Percentiles rank a stretch among this genome's conserved stretches.
Evolutionary conservation across 1,139 yeast genomes (phyloP).

Genomic region (Kluyveromyces marxianus): DNA sequence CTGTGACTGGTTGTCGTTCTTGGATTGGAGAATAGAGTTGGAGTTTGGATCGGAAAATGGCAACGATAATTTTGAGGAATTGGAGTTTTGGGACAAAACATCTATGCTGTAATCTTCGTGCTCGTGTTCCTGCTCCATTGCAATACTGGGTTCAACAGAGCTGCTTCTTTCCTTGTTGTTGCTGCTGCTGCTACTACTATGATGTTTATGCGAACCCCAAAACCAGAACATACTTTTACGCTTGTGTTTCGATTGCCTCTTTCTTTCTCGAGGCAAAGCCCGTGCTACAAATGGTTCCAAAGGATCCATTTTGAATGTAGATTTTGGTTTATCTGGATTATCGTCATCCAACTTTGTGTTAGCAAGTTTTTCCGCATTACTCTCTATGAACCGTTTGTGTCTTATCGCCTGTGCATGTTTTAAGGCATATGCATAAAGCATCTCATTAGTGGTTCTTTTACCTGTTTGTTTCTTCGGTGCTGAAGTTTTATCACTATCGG

Average conservation of each 20-base stretch:
- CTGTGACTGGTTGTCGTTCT: not conserved
- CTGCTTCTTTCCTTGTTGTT: not conserved
- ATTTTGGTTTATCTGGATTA: constrained; percentile 4
- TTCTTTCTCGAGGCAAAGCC: constrained; percentile 20
- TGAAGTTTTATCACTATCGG: not conserved
- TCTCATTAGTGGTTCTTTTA: not conserved
- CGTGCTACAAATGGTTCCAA: constrained; percentile 22
- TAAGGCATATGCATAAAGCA: not conserved
- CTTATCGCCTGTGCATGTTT: not conserved
- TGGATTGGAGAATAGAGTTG: not conserved
- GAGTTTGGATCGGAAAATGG: not conserved
- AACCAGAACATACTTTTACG: constrained; percentile 19
- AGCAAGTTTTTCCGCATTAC: not conserved
- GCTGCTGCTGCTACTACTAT: not conserved
- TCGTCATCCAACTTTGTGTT: not conserved
- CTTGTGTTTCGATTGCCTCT: constrained; percentile 13
- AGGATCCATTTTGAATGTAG: constrained; percentile 24
- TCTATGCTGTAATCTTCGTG: not conserved
- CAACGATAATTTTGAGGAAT: not conserved
- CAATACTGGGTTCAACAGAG: no score
- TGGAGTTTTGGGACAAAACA: not conserved
- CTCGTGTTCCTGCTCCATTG: no score
- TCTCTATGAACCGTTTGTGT: not conserved
- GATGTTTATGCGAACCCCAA: constrained; percentile 11
- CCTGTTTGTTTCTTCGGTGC: not conserved